Evolutionary conservation across 768 basidiomycete genomes (phyloP), one percentile per base, ranked within the genome.

Genomic region (Pisolithus orientalis): DNA sequence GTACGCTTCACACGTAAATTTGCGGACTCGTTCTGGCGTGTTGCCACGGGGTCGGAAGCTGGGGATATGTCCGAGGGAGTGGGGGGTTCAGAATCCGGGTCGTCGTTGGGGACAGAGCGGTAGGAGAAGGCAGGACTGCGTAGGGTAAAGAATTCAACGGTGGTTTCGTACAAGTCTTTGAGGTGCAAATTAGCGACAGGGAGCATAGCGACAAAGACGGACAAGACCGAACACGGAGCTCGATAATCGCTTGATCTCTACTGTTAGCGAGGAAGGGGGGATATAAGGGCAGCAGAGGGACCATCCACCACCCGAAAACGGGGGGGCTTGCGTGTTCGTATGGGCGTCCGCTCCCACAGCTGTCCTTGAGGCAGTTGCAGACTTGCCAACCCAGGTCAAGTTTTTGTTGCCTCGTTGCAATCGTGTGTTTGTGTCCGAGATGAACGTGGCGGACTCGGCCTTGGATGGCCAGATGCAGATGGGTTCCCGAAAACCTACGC

Each of bases 121-220:
- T 56, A 48, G 31, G 70, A 65, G 48, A 68, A 66, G 38, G 70
- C 57, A 31, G 75, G 72, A 55, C 64, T 72, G 50, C 71, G 75
- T 51, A 76, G 72, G 55, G 75, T 68, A 59, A 84, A 76, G 72
- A 80, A 82, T 63, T 80, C 80, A 72, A 80, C 74, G 45, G 82
- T 80, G 40, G 75, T 73, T 64, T 76, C 71, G 71, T 79, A 77
- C 60, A 80, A 66, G 58, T 64, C 63, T 64, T 65, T 68, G 68
- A 79, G 72, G 67, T 75, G 71, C 54, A 75, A 50, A 70, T 75
- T 74, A 58, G 74, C 70, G 63, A 71, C 65, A 61, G 75, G 70
- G 57, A 75, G 68, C 76, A 77, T 77, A 50, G 60, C 64, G 57
- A 59, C 59, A 59, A 49, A 58, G 52, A 65, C 68, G 67, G 68